Conservation (phyloP, 495 filamentous ascomycete genomes). For the Glarea lozoyensis region DNA sequence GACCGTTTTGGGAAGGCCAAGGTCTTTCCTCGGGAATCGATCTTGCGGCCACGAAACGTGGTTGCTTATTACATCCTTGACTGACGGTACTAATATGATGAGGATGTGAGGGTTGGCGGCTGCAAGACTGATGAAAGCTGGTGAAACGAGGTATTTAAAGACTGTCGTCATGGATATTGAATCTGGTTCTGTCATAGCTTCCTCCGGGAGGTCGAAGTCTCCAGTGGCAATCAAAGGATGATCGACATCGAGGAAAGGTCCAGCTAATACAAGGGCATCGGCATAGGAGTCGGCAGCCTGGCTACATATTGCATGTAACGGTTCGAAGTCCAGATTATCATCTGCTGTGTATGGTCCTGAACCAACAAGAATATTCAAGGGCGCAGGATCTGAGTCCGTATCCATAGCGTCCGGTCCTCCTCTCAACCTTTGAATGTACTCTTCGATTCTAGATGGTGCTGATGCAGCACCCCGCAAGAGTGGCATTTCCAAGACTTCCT, state of each 20-base stretch:
- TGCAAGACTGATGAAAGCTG: conserved; percentile 55
- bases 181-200: conserved; percentile 58
- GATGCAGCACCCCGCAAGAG: conserved; percentile 62
- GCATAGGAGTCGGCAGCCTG: conserved; percentile 64
- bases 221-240: conserved; percentile 84
- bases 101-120: conserved; percentile 63
- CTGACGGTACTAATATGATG: conserved; percentile 74
- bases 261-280: conserved; percentile 73
- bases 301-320: conserved; percentile 70
- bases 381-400: conserved; percentile 41
- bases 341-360: conserved; percentile 88
- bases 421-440: conserved; percentile 53
- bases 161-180: conserved; percentile 69
- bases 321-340: conserved; percentile 81
- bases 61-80: conserved; percentile 74
- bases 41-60: conserved; percentile 93
- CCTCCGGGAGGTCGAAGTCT: conserved; percentile 81
- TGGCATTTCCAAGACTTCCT: conserved; percentile 65
- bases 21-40: conserved; percentile 55
- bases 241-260: conserved; percentile 84
- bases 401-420: conserved; percentile 53
- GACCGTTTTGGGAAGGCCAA: conserved; percentile 64
- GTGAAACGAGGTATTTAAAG: conserved; percentile 71
- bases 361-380: conserved; percentile 67
- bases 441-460: conserved; percentile 45